Conservation (phyloP, 73 alveolate species). For the Tetrahymena borealis region DNA sequence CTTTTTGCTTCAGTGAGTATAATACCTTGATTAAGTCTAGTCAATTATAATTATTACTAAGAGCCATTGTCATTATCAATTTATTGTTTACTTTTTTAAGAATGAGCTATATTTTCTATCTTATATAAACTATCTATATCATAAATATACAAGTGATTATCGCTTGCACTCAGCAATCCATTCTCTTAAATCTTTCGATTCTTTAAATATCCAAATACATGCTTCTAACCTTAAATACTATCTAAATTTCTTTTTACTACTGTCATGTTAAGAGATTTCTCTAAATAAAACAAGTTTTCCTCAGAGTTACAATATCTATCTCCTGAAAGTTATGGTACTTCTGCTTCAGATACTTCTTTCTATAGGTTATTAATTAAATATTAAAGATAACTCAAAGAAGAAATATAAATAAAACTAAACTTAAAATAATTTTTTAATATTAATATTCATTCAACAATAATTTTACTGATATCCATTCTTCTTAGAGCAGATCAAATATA, state of each 20-base stretch:
- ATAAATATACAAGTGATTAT: background rate
- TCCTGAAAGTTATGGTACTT: background rate
- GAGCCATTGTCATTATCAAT: background rate
- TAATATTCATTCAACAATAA: background rate
- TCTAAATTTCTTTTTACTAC: background rate
- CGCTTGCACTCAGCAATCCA: background rate
- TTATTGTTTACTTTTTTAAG: background rate
- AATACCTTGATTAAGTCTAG: background rate
- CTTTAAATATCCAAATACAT: background rate
- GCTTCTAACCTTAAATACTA: background rate
- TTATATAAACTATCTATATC: background rate
- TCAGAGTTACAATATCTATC: background rate
- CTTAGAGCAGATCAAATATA: background rate
- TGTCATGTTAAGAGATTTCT: background rate
- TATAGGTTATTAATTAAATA: background rate
- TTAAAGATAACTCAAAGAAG: background rate
- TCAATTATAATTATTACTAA: background rate
- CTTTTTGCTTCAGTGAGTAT: background rate
- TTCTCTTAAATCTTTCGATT: background rate
- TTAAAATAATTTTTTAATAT: background rate
- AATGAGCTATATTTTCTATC: background rate
- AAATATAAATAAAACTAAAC: background rate
- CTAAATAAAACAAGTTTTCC: background rate
- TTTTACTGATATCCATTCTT: background rate
- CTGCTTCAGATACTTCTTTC: background rate